phyloP scores from a whole-genome alignment of 1,284 basidiomycete species.

The Chondrostereum purpureum region DNA sequence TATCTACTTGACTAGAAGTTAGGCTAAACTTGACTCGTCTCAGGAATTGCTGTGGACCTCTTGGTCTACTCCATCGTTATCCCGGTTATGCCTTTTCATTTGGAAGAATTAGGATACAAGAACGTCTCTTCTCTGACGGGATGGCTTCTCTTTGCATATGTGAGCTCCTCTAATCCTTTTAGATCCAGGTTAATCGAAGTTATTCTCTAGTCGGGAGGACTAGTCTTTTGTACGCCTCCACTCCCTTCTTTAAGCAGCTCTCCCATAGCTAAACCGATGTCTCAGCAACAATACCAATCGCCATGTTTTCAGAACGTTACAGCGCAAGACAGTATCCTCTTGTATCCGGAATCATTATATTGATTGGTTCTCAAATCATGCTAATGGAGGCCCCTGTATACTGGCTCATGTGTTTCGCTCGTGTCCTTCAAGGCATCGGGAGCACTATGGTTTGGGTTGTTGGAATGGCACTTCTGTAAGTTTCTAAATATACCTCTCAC shows the following conservation, averaged over 20 bases:
- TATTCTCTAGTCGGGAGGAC: conserved; percentile 34
- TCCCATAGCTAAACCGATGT: conserved; percentile 40
- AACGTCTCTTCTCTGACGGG: conserved; percentile 54
- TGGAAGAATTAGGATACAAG: conserved; percentile 47
- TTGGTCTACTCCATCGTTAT: conserved; percentile 66
- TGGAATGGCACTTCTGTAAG: conserved; percentile 65
- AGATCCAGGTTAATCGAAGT: no score
- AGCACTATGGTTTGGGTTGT: conserved; percentile 75
- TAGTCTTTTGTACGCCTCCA: conserved; percentile 36
- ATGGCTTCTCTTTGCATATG: conserved; percentile 63
- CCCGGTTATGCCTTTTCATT: conserved; percentile 71
- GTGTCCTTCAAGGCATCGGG: conserved; percentile 66
- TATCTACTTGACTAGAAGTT: neutral
- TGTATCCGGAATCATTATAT: conserved; percentile 47
- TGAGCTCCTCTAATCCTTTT: conserved; percentile 22
- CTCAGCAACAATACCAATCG: conserved; percentile 70
- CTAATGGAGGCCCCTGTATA: conserved; percentile 73
- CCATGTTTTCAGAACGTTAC: conserved; percentile 59
- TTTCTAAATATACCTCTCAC: conserved; percentile 4
- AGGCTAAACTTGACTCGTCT: neutral
- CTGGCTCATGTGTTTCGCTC: conserved; percentile 65
- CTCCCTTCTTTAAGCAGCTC: neutral
- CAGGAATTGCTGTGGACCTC: conserved; percentile 59
- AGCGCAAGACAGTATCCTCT: conserved; percentile 52
- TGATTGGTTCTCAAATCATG: conserved; percentile 58